phyloP scores from a whole-genome alignment of 2,329 filamentous ascomycete genomes.

The Aspergillus ochraceus region DNA sequence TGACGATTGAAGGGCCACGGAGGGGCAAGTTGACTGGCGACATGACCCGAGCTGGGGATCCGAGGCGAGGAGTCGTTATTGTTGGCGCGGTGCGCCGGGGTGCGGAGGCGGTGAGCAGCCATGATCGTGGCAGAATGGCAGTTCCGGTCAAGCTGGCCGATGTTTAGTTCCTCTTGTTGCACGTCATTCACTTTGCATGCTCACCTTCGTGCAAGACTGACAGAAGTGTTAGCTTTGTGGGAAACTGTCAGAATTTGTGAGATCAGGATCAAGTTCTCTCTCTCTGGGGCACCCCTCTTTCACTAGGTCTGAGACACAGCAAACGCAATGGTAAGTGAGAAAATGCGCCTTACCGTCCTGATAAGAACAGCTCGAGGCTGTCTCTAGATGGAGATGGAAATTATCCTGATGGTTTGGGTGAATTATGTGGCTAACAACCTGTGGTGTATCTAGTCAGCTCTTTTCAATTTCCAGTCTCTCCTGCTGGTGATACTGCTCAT shows the following conservation, averaged over 20 bases:
- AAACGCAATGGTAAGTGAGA: constrained; percentile 2
- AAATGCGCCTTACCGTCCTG: no score
- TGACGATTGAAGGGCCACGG: constrained; percentile 23
- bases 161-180: background rate
- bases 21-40: constrained; percentile 16
- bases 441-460: constrained; percentile 67
- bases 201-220: background rate
- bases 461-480: constrained; percentile 98
- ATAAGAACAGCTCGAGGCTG: no score
- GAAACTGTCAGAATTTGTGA: no score
- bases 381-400: no score
- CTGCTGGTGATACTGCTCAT: constrained; percentile 90
- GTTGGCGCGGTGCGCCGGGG: background rate
- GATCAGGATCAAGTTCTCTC: no score
- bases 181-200: background rate
- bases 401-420: background rate
- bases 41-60: constrained; percentile 17
- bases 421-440: background rate
- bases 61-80: background rate
- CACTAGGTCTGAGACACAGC: background rate
- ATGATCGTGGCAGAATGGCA: constrained; percentile 22
- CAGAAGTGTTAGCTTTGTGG: no score
- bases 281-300: no score
- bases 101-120: background rate
- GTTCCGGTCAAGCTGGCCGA: constrained; percentile 11